Percentiles rank a stretch among this genome's conserved stretches.
Evolutionary conservation across 768 basidiomycete species (phyloP).

Genomic region (Sarcodon sp.): DNA sequence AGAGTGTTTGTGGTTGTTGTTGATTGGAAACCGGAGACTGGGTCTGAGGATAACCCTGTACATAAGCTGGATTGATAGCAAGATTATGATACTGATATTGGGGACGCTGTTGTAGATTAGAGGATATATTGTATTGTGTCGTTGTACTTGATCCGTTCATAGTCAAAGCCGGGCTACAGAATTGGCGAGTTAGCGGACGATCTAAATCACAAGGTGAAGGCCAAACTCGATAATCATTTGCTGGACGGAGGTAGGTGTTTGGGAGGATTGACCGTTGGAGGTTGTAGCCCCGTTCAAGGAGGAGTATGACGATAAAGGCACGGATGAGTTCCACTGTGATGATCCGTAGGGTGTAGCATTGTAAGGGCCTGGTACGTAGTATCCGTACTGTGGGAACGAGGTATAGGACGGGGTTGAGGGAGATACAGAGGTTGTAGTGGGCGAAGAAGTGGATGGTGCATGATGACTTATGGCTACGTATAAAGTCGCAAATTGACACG

Average conservation of each 20-base stretch:
- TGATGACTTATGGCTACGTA: conserved; percentile 2
- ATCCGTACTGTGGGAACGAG: conserved; percentile 18
- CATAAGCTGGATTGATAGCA: conserved; percentile 24
- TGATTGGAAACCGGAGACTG: conserved; percentile 17
- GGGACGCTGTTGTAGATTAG: conserved; percentile 20
- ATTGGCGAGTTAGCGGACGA: conserved; percentile 1
- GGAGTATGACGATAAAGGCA: conserved; percentile 69
- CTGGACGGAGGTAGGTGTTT: conserved; percentile 18
- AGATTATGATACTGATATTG: conserved; percentile 26
- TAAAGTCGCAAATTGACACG: conserved; percentile 6
- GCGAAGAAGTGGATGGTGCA: conserved; percentile 24
- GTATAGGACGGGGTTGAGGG: conserved; percentile 23
- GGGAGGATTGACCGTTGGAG: conserved; percentile 21
- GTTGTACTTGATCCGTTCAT: conserved; percentile 35
- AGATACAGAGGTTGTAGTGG: conserved; percentile 29
- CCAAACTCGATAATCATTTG: conserved; percentile 57
- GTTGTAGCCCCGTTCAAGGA: conserved; percentile 66
- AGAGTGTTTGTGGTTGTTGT: conserved; percentile 45
- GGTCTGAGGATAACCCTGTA: conserved; percentile 15
- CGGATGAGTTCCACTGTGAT: conserved; percentile 24
- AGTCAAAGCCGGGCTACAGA: conserved; percentile 43
- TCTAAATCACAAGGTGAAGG: background rate
- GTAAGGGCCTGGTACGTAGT: conserved; percentile 32
- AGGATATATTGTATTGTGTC: conserved; percentile 21
- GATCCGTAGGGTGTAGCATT: conserved; percentile 43